A percentile compares a stretch with the other conserved stretches of the same genome.
These are phyloP conservation scores for Nothophytophthora sp. DNA, from an alignment of 352 stramenopile species.

Conservation along the genomic window DNA sequence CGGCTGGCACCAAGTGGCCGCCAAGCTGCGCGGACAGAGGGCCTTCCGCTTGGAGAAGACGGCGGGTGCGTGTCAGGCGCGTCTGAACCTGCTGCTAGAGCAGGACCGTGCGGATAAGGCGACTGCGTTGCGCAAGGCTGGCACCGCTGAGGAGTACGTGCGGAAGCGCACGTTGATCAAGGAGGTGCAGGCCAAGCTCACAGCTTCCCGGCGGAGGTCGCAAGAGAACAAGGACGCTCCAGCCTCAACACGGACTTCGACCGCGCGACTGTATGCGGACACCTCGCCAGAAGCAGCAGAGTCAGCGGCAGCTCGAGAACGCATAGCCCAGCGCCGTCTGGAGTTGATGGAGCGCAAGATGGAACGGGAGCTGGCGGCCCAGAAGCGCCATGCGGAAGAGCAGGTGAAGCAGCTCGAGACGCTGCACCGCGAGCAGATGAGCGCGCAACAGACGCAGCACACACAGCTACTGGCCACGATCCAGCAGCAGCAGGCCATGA, in stretches of 20 bases:
- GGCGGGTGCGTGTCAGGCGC: slow-evolving; percentile 33
- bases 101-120: slow-evolving; percentile 30
- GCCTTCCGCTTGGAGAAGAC: slow-evolving; percentile 34
- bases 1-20: slow-evolving; percentile 33
- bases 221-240: too few relatives aligned
- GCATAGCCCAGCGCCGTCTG: slow-evolving; percentile 19
- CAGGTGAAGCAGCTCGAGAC: slow-evolving; percentile 24
- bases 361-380: slow-evolving; percentile 31
- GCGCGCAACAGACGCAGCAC: slow-evolving; percentile 30
- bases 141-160: slow-evolving; percentile 25
- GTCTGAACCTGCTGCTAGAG: slow-evolving; percentile 29
- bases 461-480: slow-evolving; percentile 32
- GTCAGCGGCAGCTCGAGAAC: slow-evolving; percentile 8
- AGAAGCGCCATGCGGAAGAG: slow-evolving; percentile 29
- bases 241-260: too few relatives aligned
- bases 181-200: slow-evolving; percentile 20
- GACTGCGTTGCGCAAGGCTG: slow-evolving; percentile 29
- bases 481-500: slow-evolving; percentile 40
- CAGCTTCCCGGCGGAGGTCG: too few relatives aligned
- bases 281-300: neutral
- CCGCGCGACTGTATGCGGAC: neutral
- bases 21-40: slow-evolving; percentile 9
- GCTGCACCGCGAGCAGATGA: slow-evolving; percentile 25
- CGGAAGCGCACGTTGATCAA: slow-evolving; percentile 25
- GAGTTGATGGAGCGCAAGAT: slow-evolving; percentile 34